Base-by-base conservation (phyloP, 164 flowering plant species). In the Magnolia kwangsiensis region DNA sequence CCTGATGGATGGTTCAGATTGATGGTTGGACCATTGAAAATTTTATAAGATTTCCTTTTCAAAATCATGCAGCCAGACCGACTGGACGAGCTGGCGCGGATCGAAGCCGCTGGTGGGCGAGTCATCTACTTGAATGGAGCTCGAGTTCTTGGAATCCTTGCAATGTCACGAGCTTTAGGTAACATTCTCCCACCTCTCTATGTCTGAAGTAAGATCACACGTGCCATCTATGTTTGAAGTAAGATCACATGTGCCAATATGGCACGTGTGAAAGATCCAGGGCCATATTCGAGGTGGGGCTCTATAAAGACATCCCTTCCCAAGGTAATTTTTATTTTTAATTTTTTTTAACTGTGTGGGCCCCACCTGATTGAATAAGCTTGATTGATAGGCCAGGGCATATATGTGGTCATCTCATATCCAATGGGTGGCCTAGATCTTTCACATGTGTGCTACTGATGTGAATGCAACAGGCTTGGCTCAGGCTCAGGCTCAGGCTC, bases 121-220 rank as follows among this genome's bases (percentile, higher is more conserved):
- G 87, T 87, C 5, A 84, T 87, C 31, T 78, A 72, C 75, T 2
- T 79, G 51, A 81, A 87, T 63, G 91, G 90, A 74, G 83, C 87
- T 21, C 87, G 91, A 45, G 91, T 89, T 50, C 77, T 74, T 49
- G 91, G 90, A 75, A 82, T 89, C 37, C 88, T 89, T 45, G 87
- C 88, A 0, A 84, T 87, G 88, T 89, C 91, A 59, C 83, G 90
- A 3, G 88, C 90, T 3, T 63, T 89, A 72, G 91, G 91, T 87
- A 74, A 66, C 14, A 55, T 55, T 55, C 18, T 55, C 16, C 45
- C 45, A 16, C 61, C 19, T 55, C 13, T 55, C 61, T 16, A 9
- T 55, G 61, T 55, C n/a, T n/a, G n/a, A n/a, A n/a, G n/a, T n/a
- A n/a, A n/a, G n/a, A n/a, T n/a, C n/a, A n/a, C n/a, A n/a, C n/a